A percentile compares a stretch with the other conserved stretches of the same genome.
phyloP scores from a whole-genome alignment of 2,329 filamentous ascomycete species.

The Penicillium brevicompactum region DNA sequence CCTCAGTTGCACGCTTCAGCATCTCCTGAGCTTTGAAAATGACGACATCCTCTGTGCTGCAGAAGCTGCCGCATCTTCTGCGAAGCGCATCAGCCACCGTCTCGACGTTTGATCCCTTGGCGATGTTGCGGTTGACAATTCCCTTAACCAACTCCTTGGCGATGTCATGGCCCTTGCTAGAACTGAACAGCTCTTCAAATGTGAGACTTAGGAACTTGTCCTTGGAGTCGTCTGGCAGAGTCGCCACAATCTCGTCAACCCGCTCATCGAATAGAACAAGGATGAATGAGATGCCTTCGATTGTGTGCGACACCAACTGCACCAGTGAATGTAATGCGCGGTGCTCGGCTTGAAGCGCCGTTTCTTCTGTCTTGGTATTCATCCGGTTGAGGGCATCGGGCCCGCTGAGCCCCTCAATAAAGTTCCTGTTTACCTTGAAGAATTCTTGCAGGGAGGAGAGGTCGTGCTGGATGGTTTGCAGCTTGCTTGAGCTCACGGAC shows the following conservation, averaged over 20 bases:
- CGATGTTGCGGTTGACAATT: slow-evolving; percentile 97
- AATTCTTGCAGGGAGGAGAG: slow-evolving; percentile 79
- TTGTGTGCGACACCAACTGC: slow-evolving; percentile 83
- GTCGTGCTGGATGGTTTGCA: slow-evolving; percentile 77
- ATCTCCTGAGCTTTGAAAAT: slow-evolving; percentile 98
- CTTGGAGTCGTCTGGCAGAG: slow-evolving; percentile 71
- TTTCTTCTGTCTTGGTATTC: slow-evolving; percentile 82
- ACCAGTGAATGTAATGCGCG: slow-evolving; percentile 86
- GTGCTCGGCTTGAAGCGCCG: slow-evolving; percentile 90
- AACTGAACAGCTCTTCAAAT: slow-evolving; percentile 84
- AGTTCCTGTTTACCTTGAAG: slow-evolving; percentile 80
- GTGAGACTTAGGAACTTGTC: slow-evolving; percentile 75
- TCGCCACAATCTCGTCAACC: slow-evolving; percentile 80
- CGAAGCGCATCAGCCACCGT: slow-evolving; percentile 94
- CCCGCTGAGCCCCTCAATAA: slow-evolving; percentile 92
- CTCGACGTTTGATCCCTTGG: slow-evolving; percentile 94
- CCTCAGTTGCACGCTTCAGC: slow-evolving; percentile 82
- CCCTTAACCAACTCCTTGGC: slow-evolving; percentile 95
- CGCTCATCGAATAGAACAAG: slow-evolving; percentile 92
- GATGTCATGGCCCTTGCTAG: slow-evolving; percentile 76
- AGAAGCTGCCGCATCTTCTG: slow-evolving; percentile 93
- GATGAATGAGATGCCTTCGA: slow-evolving; percentile 95
- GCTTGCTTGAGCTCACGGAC: slow-evolving; percentile 66
- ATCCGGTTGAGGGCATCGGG: slow-evolving; percentile 80
- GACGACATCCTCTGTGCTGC: slow-evolving; percentile 93